A percentile compares a stretch with the other conserved stretches of the same genome.
Evolutionary conservation across 106 monocot species (phyloP).

Genomic region (Allium fistulosum): DNA sequence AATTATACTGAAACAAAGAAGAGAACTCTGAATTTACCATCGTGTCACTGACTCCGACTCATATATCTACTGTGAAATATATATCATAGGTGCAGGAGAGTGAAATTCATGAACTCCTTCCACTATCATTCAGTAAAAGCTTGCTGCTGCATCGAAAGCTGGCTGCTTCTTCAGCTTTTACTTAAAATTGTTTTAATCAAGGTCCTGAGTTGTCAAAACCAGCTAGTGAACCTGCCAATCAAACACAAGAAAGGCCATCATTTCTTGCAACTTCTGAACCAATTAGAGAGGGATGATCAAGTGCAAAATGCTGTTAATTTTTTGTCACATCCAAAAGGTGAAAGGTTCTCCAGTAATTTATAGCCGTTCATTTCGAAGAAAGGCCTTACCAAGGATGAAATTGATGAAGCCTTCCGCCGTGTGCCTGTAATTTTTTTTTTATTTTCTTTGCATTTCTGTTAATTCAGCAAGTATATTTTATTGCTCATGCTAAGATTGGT

Average conservation of each 20-base stretch:
- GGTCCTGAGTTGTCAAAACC: background rate
- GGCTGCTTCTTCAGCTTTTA: too few relatives aligned
- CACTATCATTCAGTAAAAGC: too few relatives aligned
- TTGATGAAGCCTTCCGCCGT: conserved; percentile 98
- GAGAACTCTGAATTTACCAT: too few relatives aligned
- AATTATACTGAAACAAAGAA: too few relatives aligned
- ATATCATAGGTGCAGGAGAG: too few relatives aligned
- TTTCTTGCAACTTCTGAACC: conserved; percentile 40
- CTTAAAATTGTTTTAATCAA: background rate
- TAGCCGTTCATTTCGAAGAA: conserved; percentile 89
- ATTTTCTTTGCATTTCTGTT: background rate
- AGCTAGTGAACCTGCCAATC: conserved; percentile 16
- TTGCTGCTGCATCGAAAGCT: too few relatives aligned
- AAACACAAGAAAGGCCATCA: conserved; percentile 22
- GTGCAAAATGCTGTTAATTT: conserved; percentile 96
- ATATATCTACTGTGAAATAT: too few relatives aligned
- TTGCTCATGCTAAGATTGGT: background rate
- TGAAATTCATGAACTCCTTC: too few relatives aligned
- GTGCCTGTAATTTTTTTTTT: conserved; percentile 65
- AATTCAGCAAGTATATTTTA: background rate
- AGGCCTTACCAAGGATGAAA: conserved; percentile 93
- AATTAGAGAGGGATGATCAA: conserved; percentile 91
- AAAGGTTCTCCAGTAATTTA: conserved; percentile 76
- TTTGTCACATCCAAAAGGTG: conserved; percentile 89
- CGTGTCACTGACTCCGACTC: too few relatives aligned